These are phyloP conservation scores for Tilletia horrida DNA, from an alignment of 1,284 basidiomycete genomes.

Conservation along the genomic window DNA sequence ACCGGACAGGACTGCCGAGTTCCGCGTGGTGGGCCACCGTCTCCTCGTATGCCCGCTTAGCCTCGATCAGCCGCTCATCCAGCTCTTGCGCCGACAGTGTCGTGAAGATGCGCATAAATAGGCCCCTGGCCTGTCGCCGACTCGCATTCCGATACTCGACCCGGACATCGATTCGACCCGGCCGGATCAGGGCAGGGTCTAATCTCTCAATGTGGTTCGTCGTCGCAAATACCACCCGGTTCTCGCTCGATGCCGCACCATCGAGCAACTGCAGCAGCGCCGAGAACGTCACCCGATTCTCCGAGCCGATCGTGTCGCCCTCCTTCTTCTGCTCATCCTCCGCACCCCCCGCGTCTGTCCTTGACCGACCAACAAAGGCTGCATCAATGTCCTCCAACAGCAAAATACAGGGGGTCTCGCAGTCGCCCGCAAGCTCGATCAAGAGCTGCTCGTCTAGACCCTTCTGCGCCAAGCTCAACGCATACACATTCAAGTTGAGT, in stretches of 20 bases:
- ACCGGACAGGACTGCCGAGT: neutral
- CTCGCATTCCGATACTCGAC: constrained; percentile 58
- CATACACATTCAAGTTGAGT: constrained; percentile 85
- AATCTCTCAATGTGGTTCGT: constrained; percentile 76
- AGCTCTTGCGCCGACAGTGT: constrained; percentile 10
- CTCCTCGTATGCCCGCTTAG: neutral
- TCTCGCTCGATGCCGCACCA: constrained; percentile 85
- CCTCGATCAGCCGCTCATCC: constrained; percentile 13
- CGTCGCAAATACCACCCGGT: constrained; percentile 97
- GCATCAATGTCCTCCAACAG: constrained; percentile 97
- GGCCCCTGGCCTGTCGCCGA: neutral
- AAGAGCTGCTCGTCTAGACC: constrained; percentile 96
- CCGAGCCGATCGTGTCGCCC: constrained; percentile 32
- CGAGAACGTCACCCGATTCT: constrained; percentile 84
- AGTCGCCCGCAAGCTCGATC: constrained; percentile 85
- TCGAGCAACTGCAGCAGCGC: constrained; percentile 95
- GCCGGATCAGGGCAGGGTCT: constrained; percentile 90
- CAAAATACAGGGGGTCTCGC: constrained; percentile 78
- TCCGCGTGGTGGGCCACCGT: neutral
- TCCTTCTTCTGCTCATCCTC: neutral
- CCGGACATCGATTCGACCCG: constrained; percentile 85
- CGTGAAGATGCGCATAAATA: constrained; percentile 5
- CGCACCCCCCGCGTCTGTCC: neutral
- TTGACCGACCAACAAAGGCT: constrained; percentile 68
- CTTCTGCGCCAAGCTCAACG: constrained; percentile 92